These are phyloP conservation scores for Trypanosoma mega DNA, from an alignment of 208 protist species.

Conservation along the genomic window DNA sequence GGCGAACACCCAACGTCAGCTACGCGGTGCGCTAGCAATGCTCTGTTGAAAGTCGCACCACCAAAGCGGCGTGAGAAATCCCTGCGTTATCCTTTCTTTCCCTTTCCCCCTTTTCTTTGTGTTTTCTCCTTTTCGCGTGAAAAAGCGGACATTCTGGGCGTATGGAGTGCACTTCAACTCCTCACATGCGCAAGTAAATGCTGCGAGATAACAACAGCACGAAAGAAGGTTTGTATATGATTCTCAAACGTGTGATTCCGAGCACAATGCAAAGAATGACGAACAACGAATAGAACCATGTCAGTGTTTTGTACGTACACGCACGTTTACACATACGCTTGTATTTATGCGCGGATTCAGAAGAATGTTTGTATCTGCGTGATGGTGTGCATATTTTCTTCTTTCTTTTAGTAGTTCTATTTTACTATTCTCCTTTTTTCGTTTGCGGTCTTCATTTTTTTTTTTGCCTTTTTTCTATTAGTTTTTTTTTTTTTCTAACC, in stretches of 20 bases:
- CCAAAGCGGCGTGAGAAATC: conserved; percentile 31
- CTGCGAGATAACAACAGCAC: conserved; percentile 11
- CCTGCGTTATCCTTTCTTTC: not conserved
- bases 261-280: too few relatives aligned
- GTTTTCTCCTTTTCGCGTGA: conserved; percentile 28
- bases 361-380: too few relatives aligned
- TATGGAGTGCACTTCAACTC: not conserved
- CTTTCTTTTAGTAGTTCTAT: conserved; percentile 10
- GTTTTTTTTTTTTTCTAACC: conserved; percentile 18
- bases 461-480: conserved; percentile 10
- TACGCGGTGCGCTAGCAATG: conserved; percentile 24
- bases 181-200: conserved; percentile 8
- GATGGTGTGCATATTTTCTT: conserved; percentile 7
- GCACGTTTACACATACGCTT: too few relatives aligned
- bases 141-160: conserved; percentile 22
- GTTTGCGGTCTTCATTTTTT: not conserved
- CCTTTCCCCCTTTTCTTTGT: not conserved
- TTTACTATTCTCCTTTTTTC: conserved; percentile 2
- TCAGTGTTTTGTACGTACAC: too few relatives aligned
- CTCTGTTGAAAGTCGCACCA: conserved; percentile 17
- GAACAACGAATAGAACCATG: too few relatives aligned
- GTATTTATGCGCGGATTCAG: too few relatives aligned
- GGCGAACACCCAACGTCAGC: conserved; percentile 16
- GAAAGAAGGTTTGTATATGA: conserved; percentile 5
- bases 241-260: too few relatives aligned